Conservation (phyloP, 768 basidiomycete species). For the Lentinula guzmanii region DNA sequence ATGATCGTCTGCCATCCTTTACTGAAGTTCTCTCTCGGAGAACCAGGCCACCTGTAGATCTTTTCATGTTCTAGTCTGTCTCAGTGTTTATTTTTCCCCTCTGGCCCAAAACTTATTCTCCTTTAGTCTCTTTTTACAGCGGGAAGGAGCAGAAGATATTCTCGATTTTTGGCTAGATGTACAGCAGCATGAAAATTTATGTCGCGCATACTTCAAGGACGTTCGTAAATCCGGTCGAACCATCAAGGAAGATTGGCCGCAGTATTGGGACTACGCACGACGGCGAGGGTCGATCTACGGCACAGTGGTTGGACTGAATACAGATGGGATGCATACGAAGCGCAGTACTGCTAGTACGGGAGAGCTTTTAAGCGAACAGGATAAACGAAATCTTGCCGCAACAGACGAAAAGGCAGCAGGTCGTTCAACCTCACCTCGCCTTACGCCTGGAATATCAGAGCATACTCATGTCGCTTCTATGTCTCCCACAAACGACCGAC, state of each 20-base stretch:
- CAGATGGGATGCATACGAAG: constrained; percentile 51
- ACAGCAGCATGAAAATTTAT: constrained; percentile 98
- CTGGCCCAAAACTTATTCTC: constrained; percentile 6
- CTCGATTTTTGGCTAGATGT: constrained; percentile 99
- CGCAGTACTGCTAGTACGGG: constrained; percentile 80
- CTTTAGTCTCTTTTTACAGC: constrained; percentile 84
- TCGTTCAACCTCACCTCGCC: constrained; percentile 57
- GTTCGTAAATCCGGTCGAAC: constrained; percentile 90
- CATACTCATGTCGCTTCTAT: constrained; percentile 40
- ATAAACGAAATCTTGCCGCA: constrained; percentile 57
- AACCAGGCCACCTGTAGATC: constrained; percentile 91
- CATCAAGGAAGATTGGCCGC: constrained; percentile 97
- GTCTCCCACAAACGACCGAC: constrained; percentile 52
- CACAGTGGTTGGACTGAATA: constrained; percentile 74
- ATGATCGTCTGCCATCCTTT: constrained; percentile 79
- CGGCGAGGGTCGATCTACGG: constrained; percentile 91
- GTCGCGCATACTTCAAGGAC: constrained; percentile 98
- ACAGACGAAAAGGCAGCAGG: constrained; percentile 38
- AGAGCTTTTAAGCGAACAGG: constrained; percentile 63
- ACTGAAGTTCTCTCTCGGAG: constrained; percentile 87
- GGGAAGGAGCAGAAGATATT: constrained; percentile 94
- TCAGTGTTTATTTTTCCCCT: constrained; percentile 8
- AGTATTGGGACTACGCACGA: constrained; percentile 94
- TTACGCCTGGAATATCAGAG: constrained; percentile 35
- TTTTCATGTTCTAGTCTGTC: constrained; percentile 98